Conservation (phyloP, 1,139 yeast genomes). For the Geotrichum restrictum region DNA sequence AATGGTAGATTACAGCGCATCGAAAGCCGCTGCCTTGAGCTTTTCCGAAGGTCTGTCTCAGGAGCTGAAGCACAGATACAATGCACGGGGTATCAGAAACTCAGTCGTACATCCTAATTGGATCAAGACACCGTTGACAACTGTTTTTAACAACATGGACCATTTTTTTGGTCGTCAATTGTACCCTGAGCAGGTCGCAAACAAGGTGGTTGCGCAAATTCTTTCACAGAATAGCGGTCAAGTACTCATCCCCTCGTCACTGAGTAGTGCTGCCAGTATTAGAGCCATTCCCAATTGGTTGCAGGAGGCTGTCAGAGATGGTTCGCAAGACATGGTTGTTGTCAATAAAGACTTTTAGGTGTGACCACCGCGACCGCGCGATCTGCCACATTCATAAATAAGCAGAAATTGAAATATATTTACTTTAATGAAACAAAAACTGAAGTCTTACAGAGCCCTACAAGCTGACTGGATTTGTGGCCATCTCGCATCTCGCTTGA, state of each 20-base stretch:
- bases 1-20: conserved; percentile 64
- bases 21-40: conserved; percentile 69
- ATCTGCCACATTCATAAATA: no score
- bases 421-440: no score
- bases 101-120: conserved; percentile 25
- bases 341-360: conserved; percentile 17
- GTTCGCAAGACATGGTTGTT: conserved; percentile 16
- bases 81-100: conserved; percentile 23
- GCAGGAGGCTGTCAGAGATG: conserved; percentile 20
- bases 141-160: conserved; percentile 21
- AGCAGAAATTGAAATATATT: no score
- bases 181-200: conserved; percentile 22
- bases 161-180: conserved; percentile 19
- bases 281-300: conserved; percentile 24
- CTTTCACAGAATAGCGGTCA: conserved; percentile 20
- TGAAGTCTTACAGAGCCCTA: no score
- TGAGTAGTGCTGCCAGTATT: conserved; percentile 9
- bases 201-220: conserved; percentile 20
- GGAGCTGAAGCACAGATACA: conserved; percentile 46
- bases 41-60: conserved; percentile 65
- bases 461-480: no score
- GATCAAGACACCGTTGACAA: conserved; percentile 24
- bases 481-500: no score
- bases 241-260: conserved; percentile 20
- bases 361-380: no score